phyloP scores from a whole-genome alignment of 2,329 filamentous ascomycete species.

The Exophiala phaeomuriformis region DNA sequence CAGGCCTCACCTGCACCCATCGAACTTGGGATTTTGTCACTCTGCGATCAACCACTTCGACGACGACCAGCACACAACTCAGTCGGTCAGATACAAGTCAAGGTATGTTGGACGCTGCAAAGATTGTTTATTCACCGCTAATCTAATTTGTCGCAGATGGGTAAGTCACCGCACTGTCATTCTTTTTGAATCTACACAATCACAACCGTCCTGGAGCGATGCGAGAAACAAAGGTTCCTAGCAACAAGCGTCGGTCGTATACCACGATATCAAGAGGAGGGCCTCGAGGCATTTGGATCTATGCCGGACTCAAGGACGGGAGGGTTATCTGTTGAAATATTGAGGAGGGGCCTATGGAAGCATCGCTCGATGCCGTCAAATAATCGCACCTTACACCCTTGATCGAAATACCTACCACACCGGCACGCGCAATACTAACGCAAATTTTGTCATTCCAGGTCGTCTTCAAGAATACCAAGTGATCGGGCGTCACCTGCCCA shows the following conservation, averaged over 20 bases:
- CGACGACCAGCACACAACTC: conserved; percentile 34
- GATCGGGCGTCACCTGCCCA: conserved; percentile 98
- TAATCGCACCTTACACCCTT: not conserved
- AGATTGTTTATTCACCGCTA: conserved; percentile 22
- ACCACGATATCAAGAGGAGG: not conserved
- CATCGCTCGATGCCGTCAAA: not conserved
- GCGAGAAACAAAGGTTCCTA: not conserved
- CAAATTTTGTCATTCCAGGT: conserved; percentile 51
- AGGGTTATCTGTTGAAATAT: not conserved
- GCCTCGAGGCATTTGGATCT: not conserved
- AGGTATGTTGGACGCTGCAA: conserved; percentile 38
- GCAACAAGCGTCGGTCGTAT: not conserved
- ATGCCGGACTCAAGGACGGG: too few species aligned
- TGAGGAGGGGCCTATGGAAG: not conserved
- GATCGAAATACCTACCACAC: not conserved
- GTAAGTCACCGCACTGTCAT: conserved; percentile 43
- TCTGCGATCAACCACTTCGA: conserved; percentile 23
- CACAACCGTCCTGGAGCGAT: not conserved
- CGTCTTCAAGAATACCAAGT: conserved; percentile 99
- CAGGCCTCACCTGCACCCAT: not conserved
- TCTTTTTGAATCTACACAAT: not conserved
- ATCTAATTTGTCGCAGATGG: conserved; percentile 47
- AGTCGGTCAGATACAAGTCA: conserved; percentile 33
- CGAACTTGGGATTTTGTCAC: not conserved
- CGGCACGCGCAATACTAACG: conserved; percentile 10